Evolutionary conservation across 2,329 filamentous ascomycete genomes (phyloP).

Genomic region (Penicillium sp.): DNA sequence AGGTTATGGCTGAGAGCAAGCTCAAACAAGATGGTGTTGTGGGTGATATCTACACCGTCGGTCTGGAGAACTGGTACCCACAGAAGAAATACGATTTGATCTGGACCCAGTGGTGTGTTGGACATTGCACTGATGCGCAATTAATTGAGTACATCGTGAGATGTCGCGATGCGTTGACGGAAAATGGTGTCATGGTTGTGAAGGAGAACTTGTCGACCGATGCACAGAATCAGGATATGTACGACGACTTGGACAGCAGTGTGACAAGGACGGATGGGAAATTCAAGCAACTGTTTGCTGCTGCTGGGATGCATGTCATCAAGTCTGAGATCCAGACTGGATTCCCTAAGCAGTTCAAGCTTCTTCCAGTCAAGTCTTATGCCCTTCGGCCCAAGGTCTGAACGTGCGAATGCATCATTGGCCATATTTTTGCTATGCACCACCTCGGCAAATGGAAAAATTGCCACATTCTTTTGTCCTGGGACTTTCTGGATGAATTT

Average conservation of each 20-base stretch:
- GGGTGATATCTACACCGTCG: conserved; percentile 68
- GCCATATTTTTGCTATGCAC: neutral
- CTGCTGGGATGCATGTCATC: conserved; percentile 68
- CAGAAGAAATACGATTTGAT: conserved; percentile 69
- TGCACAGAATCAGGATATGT: conserved; percentile 61
- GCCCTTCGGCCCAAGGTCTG: conserved; percentile 60
- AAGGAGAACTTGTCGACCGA: conserved; percentile 75
- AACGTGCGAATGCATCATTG: neutral
- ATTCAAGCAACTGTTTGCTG: conserved; percentile 67
- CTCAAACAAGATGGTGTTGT: conserved; percentile 48
- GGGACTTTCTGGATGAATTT: neutral
- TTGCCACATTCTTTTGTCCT: neutral
- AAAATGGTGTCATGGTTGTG: conserved; percentile 59
- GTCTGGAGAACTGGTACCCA: conserved; percentile 69
- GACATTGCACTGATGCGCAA: conserved; percentile 74
- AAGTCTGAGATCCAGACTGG: conserved; percentile 71
- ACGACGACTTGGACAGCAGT: conserved; percentile 72
- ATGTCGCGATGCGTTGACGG: conserved; percentile 54
- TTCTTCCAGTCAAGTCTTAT: conserved; percentile 77
- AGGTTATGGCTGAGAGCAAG: conserved; percentile 49
- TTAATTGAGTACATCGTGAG: conserved; percentile 65
- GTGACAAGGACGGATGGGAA: conserved; percentile 75
- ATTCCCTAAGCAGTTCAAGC: conserved; percentile 59
- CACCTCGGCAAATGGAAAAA: neutral
- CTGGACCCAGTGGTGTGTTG: conserved; percentile 89